These are phyloP conservation scores for Paracamarosporium sp. DNA, from an alignment of 2,329 filamentous ascomycete genomes.

Conservation along the genomic window DNA sequence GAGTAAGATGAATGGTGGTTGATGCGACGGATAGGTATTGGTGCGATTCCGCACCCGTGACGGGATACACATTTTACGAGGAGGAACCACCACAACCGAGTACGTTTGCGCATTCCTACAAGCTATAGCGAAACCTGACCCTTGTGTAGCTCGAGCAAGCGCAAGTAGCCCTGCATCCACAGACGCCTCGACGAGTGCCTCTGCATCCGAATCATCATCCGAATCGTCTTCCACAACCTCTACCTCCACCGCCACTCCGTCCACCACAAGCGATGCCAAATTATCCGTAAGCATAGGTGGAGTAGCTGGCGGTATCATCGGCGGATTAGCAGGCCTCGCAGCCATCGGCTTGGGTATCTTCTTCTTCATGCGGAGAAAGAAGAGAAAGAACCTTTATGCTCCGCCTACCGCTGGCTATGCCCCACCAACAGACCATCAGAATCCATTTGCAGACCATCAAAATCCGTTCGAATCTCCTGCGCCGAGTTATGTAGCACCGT, in stretches of 20 bases:
- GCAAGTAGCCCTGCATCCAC: not conserved
- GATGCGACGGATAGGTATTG: slow-evolving; percentile 6
- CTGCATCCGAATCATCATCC: not conserved
- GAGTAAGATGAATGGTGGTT: not conserved
- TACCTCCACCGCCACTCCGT: not conserved
- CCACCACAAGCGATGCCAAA: not conserved
- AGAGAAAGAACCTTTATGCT: not conserved
- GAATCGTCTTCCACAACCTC: not conserved
- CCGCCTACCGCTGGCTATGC: not conserved
- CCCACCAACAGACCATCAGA: slow-evolving; percentile 1
- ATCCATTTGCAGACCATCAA: slow-evolving; percentile 1
- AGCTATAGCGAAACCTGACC: not conserved
- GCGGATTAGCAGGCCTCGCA: slow-evolving; percentile 7
- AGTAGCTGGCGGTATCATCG: slow-evolving; percentile 10
- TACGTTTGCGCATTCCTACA: not conserved
- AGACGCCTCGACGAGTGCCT: not conserved
- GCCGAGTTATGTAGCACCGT: not conserved
- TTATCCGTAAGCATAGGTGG: slow-evolving; percentile 5
- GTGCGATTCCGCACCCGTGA: slow-evolving; percentile 13
- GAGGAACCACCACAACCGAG: slow-evolving; percentile 12
- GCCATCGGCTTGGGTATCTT: slow-evolving; percentile 7
- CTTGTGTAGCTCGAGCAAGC: not conserved
- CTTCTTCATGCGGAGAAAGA: slow-evolving; percentile 6
- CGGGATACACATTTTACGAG: slow-evolving; percentile 13
- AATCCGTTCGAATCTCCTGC: not conserved